Evolutionary conservation across 2,329 filamentous ascomycete genomes (phyloP), one percentile per base, ranked within the genome.

Genomic region (Leptoxyphium fumago): DNA sequence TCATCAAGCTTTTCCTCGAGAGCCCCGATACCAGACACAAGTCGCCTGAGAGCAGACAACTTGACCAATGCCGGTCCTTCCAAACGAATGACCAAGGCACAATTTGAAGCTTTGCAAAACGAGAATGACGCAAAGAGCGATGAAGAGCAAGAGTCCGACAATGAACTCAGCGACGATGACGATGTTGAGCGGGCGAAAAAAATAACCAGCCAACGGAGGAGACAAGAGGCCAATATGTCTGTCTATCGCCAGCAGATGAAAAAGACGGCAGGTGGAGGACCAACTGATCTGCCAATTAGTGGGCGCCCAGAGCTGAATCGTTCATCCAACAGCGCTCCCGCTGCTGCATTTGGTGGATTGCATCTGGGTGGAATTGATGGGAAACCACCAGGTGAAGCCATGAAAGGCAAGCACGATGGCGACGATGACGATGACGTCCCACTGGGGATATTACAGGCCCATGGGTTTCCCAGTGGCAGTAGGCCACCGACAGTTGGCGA

Each of bases 191-290:
- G 83, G 56, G 77, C 78, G 26, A 81, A 73, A 57, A 74, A 84
- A 57, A 72, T 82, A 40, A 77, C 81, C 14, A 83, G 80, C 59
- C 84, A 91, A 60, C 73, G 87, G 50, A 77, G 79, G 55, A 91
- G 88, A 68, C 87, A 94, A 60, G 85, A 94, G 62, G 87, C 87
- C 10, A 85, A 91, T 60, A 80, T 94, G 70, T 75, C 85, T 1
- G 81, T 94, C 1, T 94, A 94, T 61, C 77, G 87, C 46, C 87
- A 94, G 61, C 84, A 91, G 63, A 94, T 94, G 87, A 94, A 89
- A 83, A 94, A 94, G 64, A 82, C 91, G 28, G 93, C 86, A 1
- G 87, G 87, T 40, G 84, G 89, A 53, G 66, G 77, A 17, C 61
- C 71, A 4, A 62, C 70, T 10, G 64, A 67, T 38, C 52, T 63